Percentiles rank a stretch among this genome's conserved stretches.
Evolutionary conservation across 495 filamentous ascomycete species (phyloP).

Genomic region (Neurospora sp.): DNA sequence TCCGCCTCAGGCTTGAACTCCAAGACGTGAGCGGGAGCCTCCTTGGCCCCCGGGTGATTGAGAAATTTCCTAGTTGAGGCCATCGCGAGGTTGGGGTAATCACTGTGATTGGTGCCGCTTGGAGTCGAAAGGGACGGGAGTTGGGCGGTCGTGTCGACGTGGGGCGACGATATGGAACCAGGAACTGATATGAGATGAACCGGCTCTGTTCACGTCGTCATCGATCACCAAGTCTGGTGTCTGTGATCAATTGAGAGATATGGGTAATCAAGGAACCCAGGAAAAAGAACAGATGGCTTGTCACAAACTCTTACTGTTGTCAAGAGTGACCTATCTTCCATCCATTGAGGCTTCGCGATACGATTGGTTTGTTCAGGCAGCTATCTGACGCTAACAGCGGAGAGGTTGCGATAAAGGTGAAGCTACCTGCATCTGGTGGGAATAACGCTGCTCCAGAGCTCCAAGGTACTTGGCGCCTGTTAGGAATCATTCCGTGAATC

Average conservation of each 20-base stretch:
- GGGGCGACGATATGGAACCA: neutral
- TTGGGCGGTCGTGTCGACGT: neutral
- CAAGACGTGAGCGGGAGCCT: conserved; percentile 17
- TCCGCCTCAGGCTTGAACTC: conserved; percentile 14
- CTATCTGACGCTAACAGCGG: neutral
- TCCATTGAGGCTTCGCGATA: neutral
- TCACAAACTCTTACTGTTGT: neutral
- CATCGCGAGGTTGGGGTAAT: neutral
- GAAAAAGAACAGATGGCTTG: neutral
- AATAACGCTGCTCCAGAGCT: neutral
- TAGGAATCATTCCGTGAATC: neutral
- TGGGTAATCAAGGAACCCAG: neutral
- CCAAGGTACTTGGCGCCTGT: neutral
- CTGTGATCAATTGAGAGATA: neutral
- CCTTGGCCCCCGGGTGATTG: conserved; percentile 24
- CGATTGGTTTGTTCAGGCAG: neutral
- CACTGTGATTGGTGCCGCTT: neutral
- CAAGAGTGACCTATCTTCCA: neutral
- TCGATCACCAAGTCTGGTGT: neutral
- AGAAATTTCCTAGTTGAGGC: conserved; percentile 11
- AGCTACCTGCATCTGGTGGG: neutral
- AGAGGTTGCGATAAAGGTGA: neutral
- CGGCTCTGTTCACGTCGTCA: neutral
- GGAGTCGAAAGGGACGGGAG: neutral
- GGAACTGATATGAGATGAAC: neutral